A percentile compares a stretch with the other conserved stretches of the same genome.
phyloP scores from a whole-genome alignment of 164 flowering plant species.

The Liriodendron chinense region DNA sequence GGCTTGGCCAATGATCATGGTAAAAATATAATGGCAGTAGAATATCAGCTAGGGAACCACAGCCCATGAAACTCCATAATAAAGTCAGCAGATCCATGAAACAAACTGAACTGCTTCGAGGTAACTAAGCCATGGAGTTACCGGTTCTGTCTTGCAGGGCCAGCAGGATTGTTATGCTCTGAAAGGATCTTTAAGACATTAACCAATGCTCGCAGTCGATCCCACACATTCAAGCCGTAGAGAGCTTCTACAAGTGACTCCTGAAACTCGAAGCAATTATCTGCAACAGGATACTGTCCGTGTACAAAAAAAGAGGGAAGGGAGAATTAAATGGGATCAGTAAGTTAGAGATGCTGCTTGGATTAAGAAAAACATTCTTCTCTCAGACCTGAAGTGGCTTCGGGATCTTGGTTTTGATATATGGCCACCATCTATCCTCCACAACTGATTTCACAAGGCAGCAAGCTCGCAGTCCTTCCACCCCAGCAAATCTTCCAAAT shows the following conservation, averaged over 20 bases:
- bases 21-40: not conserved
- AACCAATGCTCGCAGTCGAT: slow-evolving; percentile 67
- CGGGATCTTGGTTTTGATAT: slow-evolving; percentile 81
- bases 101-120: not conserved
- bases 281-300: slow-evolving; percentile 80
- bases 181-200: slow-evolving; percentile 63
- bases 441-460: slow-evolving; percentile 92
- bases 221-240: slow-evolving; percentile 83
- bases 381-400: slow-evolving; percentile 81
- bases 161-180: slow-evolving; percentile 45
- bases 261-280: slow-evolving; percentile 83
- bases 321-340: not conserved
- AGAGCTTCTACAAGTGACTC: slow-evolving; percentile 81
- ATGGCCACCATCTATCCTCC: slow-evolving; percentile 97
- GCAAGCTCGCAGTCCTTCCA: slow-evolving; percentile 94
- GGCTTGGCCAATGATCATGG: not conserved
- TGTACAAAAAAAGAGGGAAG: not conserved
- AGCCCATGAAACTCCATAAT: not conserved
- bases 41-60: not conserved
- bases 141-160: slow-evolving; percentile 34
- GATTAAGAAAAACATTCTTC: not conserved
- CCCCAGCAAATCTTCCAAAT: slow-evolving; percentile 95
- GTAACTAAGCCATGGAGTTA: slow-evolving; percentile 9
- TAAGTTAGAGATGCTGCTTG: not conserved
- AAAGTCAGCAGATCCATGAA: not conserved